Base-by-base conservation (phyloP, 257 asterid genomes). In the Voacanga thouarsii region DNA sequence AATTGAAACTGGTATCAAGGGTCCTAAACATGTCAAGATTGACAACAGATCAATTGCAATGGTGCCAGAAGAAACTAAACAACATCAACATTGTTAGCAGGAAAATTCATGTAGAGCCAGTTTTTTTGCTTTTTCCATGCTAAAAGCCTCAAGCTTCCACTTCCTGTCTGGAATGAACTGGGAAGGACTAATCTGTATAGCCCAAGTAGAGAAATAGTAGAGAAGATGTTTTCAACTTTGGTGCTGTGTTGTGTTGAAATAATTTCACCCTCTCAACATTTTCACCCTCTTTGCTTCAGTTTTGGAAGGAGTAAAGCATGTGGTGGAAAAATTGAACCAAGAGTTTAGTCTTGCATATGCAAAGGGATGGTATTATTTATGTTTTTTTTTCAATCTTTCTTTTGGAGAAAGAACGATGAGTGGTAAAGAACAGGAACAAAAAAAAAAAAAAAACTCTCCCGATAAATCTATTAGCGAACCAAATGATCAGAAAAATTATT, bases 51-150 rank as follows among this genome's bases (percentile, higher is more conserved):
- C 89, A 87, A 43, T 51, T 92, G 69, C 37, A 88, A 2, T 94
- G 98, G 98, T 94, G 98, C 81, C 84, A 80, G 75, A 86, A 81
- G 64, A 94, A 94, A 79, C 84, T 94, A 68, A 71, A 81, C 80
- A 84, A 82, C 83, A 87, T 94, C 33, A 87, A 79, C 83, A 85
- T 92, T 84, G 87, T 79, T 57, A 84, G 84, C 60, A 84, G 88
- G 79, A 87, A 84, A 82, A 84, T 92, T 77, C 81, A 76, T 49
- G 80, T 91, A 59, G 98, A 92, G 77, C 87, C 92, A 10, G 86
- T 84, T 47, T 92, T 92, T 82, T 83, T 84, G 73, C 94, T 94
- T 81, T 94, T 94, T 55, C 98, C 98, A n/a, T 88, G 96, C 80
- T 94, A 78, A 82, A 66, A 74, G 8, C 39, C 19, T 44, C 39